Conservation (phyloP, 495 filamentous ascomycete species). For the Annulohypoxylon maeteangense region DNA sequence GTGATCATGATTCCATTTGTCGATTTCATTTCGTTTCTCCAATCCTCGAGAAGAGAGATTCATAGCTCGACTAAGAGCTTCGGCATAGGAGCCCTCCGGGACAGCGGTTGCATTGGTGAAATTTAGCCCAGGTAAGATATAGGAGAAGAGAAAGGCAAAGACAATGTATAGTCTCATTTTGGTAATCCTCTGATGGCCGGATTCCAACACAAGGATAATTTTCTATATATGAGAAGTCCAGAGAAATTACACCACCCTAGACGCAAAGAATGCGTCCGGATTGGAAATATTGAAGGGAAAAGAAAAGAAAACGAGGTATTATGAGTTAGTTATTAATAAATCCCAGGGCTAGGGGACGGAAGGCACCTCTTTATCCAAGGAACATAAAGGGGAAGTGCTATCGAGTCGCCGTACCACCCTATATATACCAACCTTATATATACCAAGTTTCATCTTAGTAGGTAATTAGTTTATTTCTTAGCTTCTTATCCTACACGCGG, state of each 20-base stretch:
- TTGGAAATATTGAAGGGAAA: not conserved
- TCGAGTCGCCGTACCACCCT: too few relatives aligned
- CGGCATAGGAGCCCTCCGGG: not conserved
- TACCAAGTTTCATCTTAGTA: too few relatives aligned
- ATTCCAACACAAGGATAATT: too few relatives aligned
- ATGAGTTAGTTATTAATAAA: not conserved
- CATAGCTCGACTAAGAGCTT: not conserved
- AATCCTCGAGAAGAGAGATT: not conserved
- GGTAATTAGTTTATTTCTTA: not conserved
- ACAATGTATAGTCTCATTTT: conserved; percentile 14
- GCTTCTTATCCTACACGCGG: not conserved
- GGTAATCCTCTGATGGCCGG: not conserved
- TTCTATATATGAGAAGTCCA: too few relatives aligned
- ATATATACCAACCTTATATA: too few relatives aligned
- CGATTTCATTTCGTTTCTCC: conserved; percentile 24
- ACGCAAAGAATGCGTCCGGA: not conserved
- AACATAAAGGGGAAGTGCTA: not conserved
- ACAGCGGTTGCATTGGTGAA: not conserved
- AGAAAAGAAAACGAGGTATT: too few relatives aligned
- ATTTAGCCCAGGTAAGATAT: not conserved
- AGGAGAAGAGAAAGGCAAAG: not conserved
- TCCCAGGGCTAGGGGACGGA: not conserved
- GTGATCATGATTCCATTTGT: conserved; percentile 20
- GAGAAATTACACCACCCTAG: not conserved
- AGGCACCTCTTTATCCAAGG: not conserved